Conservation (phyloP, 352 stramenopile species). For the Phytophthora agathidicida region DNA sequence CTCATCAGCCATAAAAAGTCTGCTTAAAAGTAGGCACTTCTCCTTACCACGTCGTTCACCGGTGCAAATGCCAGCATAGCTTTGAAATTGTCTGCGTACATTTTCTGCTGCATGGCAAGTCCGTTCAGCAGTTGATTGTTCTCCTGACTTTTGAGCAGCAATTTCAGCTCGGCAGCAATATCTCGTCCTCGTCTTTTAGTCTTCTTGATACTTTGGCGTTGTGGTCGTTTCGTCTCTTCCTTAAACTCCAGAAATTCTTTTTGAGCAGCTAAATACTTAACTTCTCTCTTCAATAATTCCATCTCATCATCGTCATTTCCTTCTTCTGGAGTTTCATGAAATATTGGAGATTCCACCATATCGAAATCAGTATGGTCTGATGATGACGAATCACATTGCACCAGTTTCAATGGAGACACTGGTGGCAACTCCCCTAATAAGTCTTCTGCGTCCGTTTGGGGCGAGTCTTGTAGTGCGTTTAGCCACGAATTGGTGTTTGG, state of each 20-base stretch:
- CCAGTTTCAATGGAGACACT: slow-evolving; percentile 27
- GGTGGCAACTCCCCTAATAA: slow-evolving; percentile 18
- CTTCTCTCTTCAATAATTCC: slow-evolving; percentile 63
- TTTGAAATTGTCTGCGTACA: slow-evolving; percentile 74
- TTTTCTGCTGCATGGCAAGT: slow-evolving; percentile 59
- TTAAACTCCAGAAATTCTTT: slow-evolving; percentile 68
- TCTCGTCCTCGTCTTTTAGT: slow-evolving; percentile 39
- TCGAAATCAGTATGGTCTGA: slow-evolving; percentile 11
- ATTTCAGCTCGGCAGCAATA: slow-evolving; percentile 27
- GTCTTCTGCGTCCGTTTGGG: slow-evolving; percentile 36
- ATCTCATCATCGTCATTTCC: slow-evolving; percentile 33
- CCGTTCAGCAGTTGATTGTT: slow-evolving; percentile 55
- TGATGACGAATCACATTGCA: slow-evolving; percentile 23
- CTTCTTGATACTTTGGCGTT: slow-evolving; percentile 43
- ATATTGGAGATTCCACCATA: slow-evolving; percentile 10
- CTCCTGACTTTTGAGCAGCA: slow-evolving; percentile 43
- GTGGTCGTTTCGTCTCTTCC: slow-evolving; percentile 31
- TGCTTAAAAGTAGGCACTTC: neutral
- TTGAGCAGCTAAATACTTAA: slow-evolving; percentile 64
- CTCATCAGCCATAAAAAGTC: neutral
- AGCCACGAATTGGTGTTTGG: slow-evolving; percentile 30
- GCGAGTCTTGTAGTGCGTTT: slow-evolving; percentile 29
- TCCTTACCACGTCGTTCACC: slow-evolving; percentile 60
- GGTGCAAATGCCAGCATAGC: slow-evolving; percentile 69
- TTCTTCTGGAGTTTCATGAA: slow-evolving; percentile 36